phyloP scores from a whole-genome alignment of 768 basidiomycete species.

The Leccinum obscurum region DNA sequence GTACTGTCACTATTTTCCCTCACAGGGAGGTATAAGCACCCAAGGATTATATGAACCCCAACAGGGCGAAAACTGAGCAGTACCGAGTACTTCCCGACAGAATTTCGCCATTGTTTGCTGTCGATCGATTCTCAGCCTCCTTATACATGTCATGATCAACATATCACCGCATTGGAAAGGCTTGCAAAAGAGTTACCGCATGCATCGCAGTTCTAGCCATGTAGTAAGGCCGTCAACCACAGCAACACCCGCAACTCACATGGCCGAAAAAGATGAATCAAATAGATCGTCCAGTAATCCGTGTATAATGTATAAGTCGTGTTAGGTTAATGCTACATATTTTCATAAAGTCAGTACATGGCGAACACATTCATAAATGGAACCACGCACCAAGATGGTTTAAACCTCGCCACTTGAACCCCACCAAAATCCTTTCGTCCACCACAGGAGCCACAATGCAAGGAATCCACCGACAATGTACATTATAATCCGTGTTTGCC shows the following conservation, averaged over 20 bases:
- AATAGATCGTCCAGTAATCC: conserved; percentile 8
- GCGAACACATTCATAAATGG: not conserved
- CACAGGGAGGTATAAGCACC: no score
- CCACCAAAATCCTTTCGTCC: conserved; percentile 50
- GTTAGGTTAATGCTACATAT: not conserved
- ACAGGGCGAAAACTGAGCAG: not conserved
- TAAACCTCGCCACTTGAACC: conserved; percentile 18
- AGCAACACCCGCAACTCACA: not conserved
- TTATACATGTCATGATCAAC: no score
- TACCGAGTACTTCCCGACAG: no score
- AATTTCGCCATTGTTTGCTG: no score
- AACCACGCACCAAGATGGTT: conserved; percentile 16
- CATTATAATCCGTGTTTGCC: conserved; percentile 67
- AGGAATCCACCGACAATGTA: conserved; percentile 58
- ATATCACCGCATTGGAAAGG: no score
- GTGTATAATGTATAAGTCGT: conserved; percentile 2
- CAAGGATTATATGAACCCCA: no score
- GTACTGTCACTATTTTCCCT: no score
- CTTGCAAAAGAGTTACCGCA: not conserved
- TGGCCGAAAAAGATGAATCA: not conserved
- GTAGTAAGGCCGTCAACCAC: not conserved
- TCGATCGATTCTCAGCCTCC: no score
- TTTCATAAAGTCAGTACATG: not conserved
- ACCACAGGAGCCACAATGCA: conserved; percentile 55
- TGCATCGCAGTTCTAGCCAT: not conserved